Evolutionary conservation across 768 basidiomycete species (phyloP).

Genomic region (Asterophora lycoperdoides): DNA sequence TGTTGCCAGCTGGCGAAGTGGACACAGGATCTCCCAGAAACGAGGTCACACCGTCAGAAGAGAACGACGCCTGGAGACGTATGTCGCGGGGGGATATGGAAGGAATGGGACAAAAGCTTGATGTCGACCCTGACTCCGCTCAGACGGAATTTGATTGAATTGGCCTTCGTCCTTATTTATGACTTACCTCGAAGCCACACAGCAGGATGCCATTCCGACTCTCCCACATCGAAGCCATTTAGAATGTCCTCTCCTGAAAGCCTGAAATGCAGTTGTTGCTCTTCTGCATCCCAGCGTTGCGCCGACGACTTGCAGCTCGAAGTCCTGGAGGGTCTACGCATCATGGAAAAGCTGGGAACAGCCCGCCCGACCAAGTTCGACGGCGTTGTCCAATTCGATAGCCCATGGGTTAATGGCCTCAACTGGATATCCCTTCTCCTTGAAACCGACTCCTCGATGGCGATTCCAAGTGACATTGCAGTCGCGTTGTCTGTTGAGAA

Average conservation of each 20-base stretch:
- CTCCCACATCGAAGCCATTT: background rate
- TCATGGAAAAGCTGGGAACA: constrained; percentile 13
- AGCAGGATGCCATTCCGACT: background rate
- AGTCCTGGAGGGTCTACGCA: constrained; percentile 12
- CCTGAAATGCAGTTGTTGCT: background rate
- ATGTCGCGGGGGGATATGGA: background rate
- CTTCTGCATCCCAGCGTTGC: background rate
- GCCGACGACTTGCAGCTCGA: constrained; percentile 10
- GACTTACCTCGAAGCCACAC: background rate
- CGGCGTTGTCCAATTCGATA: constrained; percentile 5
- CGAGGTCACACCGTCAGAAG: background rate
- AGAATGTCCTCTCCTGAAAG: background rate
- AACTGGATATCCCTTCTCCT: constrained; percentile 15
- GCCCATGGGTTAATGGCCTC: constrained; percentile 7
- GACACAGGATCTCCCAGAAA: background rate
- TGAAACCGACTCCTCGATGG: constrained; percentile 2
- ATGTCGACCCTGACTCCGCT: constrained; percentile 4
- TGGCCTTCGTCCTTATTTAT: background rate
- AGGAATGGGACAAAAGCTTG: background rate
- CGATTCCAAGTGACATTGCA: constrained; percentile 10
- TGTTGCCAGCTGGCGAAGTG: too few species aligned
- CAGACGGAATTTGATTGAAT: constrained; percentile 4
- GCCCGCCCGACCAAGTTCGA: constrained; percentile 4
- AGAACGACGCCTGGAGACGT: background rate
- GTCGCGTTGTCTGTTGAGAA: constrained; percentile 10